phyloP scores from a whole-genome alignment of 331 rosid species.

The Quercus lobata region DNA sequence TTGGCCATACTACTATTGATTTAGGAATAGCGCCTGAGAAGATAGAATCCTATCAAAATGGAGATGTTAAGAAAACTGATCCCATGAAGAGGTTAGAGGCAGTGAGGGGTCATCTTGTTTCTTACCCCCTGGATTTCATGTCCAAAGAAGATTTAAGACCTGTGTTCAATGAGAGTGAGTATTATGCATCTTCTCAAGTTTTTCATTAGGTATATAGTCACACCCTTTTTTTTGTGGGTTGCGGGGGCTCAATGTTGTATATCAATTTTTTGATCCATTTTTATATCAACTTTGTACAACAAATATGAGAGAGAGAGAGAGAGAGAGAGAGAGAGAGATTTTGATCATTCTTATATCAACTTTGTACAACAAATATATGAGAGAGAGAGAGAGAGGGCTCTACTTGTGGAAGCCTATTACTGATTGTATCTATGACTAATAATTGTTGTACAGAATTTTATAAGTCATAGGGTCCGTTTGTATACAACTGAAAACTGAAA shows the following conservation, averaged over 20 bases:
- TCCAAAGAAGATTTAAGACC: conserved; percentile 86
- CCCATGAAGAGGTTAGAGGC: conserved; percentile 62
- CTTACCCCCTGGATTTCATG: conserved; percentile 93
- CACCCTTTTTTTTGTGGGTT: not conserved
- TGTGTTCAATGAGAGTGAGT: conserved; percentile 81
- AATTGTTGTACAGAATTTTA: not conserved
- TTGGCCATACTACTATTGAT: conserved; percentile 79
- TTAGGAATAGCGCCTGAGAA: conserved; percentile 74
- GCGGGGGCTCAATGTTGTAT: not conserved
- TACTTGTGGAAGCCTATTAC: not conserved
- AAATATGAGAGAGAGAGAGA: not conserved
- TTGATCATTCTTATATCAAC: not conserved
- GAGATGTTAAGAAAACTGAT: conserved; percentile 43
- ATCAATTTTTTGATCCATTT: not conserved
- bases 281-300: not conserved
- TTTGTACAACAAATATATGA: not conserved
- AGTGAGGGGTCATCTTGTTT: conserved; percentile 81
- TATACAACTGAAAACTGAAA: too few relatives aligned
- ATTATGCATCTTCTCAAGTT: conserved; percentile 78
- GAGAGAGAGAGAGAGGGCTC: not conserved
- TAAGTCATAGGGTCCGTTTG: too few relatives aligned
- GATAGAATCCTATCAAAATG: conserved; percentile 52
- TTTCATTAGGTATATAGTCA: conserved; percentile 51
- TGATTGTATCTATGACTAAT: not conserved
- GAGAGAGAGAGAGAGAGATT: not conserved